phyloP scores from a whole-genome alignment of 2,329 filamentous ascomycete species.

The Beauveria pseudobassiana region DNA sequence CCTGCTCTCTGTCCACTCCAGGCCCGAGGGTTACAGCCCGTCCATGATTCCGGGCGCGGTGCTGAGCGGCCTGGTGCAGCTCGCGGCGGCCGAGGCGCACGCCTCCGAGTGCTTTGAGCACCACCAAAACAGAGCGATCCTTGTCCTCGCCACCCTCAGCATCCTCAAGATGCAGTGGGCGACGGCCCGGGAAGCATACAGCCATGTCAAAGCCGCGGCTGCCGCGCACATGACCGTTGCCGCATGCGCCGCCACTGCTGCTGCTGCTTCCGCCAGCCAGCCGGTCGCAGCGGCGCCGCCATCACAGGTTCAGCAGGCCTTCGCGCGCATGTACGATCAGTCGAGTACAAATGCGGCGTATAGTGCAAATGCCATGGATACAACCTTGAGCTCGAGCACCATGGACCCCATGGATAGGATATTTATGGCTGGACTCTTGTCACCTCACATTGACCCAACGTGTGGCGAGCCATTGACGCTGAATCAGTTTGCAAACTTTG shows the following conservation, averaged over 20 bases:
- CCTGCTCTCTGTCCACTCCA: background rate
- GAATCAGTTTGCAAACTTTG: background rate
- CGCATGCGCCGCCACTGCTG: no score
- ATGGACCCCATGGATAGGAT: background rate
- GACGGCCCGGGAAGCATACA: background rate
- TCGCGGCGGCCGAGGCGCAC: background rate
- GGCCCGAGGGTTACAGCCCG: background rate
- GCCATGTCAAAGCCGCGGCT: background rate
- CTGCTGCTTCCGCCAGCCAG: background rate
- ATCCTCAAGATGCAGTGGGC: background rate
- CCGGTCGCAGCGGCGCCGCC: background rate
- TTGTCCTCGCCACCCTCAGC: background rate
- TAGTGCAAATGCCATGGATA: background rate
- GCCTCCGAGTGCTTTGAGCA: constrained; percentile 1
- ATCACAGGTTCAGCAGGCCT: background rate
- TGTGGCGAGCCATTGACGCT: background rate
- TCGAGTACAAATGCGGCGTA: background rate
- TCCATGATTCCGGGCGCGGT: background rate
- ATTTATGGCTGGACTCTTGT: background rate
- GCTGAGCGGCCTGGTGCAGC: background rate
- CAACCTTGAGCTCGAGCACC: background rate
- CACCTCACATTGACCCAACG: background rate
- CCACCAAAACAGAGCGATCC: background rate
- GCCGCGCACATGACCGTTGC: background rate
- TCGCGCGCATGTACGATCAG: background rate